Evolutionary conservation across 2,329 filamentous ascomycete genomes (phyloP).

Genomic region (Biscogniauxia marginata): DNA sequence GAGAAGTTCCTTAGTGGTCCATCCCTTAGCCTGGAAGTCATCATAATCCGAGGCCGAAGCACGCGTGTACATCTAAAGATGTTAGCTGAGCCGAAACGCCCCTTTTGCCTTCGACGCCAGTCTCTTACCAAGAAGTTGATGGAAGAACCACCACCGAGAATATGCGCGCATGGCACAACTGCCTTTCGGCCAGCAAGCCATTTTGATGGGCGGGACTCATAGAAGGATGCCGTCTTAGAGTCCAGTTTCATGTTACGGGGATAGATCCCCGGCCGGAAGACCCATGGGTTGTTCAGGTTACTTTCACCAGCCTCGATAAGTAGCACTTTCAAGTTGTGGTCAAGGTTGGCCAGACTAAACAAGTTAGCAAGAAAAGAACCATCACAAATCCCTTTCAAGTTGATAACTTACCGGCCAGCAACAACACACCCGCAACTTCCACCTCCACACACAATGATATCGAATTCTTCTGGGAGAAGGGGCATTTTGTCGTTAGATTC

Average conservation of each 20-base stretch:
- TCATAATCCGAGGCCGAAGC: slow-evolving; percentile 73
- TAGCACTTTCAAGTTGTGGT: slow-evolving; percentile 68
- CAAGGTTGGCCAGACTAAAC: slow-evolving; percentile 67
- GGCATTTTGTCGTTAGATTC: slow-evolving; percentile 30
- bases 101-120: background rate
- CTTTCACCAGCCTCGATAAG: slow-evolving; percentile 35
- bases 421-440: slow-evolving; percentile 65
- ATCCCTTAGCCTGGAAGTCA: slow-evolving; percentile 77
- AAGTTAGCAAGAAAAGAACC: slow-evolving; percentile 34
- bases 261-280: slow-evolving; percentile 73
- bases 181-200: slow-evolving; percentile 70
- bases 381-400: slow-evolving; percentile 1
- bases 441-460: slow-evolving; percentile 77
- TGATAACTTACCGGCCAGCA: slow-evolving; percentile 48
- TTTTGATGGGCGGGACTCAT: slow-evolving; percentile 72
- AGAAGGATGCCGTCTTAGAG: slow-evolving; percentile 80
- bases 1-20: slow-evolving; percentile 72
- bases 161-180: slow-evolving; percentile 71
- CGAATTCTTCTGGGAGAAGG: slow-evolving; percentile 69
- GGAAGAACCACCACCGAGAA: slow-evolving; percentile 69
- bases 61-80: slow-evolving; percentile 65
- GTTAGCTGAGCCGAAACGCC: slow-evolving; percentile 12
- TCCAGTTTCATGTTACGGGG: slow-evolving; percentile 73
- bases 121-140: slow-evolving; percentile 71
- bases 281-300: slow-evolving; percentile 74